phyloP scores from a whole-genome alignment of 306 rosid species.

The Rosa rugosa region DNA sequence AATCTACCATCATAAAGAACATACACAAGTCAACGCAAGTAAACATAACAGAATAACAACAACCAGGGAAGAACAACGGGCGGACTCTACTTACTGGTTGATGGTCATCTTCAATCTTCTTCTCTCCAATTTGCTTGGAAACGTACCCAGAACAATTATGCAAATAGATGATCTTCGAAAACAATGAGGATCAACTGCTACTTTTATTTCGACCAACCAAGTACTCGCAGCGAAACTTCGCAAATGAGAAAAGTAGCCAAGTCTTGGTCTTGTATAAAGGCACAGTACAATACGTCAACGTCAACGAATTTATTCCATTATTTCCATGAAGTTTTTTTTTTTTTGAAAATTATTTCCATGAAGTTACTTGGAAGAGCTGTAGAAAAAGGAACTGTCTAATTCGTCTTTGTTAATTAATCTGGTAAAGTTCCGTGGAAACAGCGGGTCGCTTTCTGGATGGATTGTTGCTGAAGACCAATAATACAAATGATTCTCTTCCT shows the following conservation, averaged over 20 bases:
- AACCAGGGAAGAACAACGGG: background rate
- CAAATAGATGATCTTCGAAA: background rate
- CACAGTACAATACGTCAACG: background rate
- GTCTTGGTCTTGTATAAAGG: no score
- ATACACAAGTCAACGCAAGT: background rate
- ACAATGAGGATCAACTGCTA: background rate
- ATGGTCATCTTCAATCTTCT: background rate
- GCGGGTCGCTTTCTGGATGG: no score
- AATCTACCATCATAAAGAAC: slow-evolving; percentile 38
- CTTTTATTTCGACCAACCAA: background rate
- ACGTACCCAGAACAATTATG: background rate
- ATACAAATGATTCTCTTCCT: no score
- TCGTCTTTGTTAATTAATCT: no score
- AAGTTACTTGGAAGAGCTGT: no score
- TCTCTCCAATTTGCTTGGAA: background rate
- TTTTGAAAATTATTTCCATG: no score
- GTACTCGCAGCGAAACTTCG: background rate
- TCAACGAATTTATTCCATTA: background rate
- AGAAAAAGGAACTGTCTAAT: no score
- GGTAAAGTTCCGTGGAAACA: no score
- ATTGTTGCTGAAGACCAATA: no score
- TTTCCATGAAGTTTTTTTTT: no score
- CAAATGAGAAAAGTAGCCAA: background rate
- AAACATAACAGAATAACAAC: background rate
- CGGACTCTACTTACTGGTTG: background rate